A percentile compares a stretch with the other conserved stretches of the same genome.
Conservation (phyloP, 2,329 filamentous ascomycete species). For the Neonectria coccinea region DNA sequence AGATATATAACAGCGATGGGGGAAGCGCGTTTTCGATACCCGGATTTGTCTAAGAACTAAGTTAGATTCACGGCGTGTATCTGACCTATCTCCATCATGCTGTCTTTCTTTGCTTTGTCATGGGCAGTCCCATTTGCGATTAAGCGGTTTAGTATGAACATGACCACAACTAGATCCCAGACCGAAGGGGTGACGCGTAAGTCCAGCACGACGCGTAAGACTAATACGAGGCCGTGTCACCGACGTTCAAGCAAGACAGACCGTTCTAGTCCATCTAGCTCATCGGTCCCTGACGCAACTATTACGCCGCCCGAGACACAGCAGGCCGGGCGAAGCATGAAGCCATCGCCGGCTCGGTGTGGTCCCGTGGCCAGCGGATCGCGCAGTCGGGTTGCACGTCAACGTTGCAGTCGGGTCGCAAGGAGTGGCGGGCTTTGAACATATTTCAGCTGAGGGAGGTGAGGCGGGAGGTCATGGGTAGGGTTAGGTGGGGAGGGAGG, state of each 20-base stretch:
- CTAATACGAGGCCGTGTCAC: background rate
- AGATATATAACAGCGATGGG: conserved; percentile 20
- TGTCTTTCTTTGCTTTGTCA: too few species aligned
- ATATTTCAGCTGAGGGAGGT: conserved; percentile 26
- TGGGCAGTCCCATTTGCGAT: background rate
- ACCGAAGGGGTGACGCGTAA: background rate
- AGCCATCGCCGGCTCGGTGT: background rate
- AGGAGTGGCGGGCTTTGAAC: background rate
- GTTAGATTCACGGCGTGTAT: conserved; percentile 17
- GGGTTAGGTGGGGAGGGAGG: conserved; percentile 6
- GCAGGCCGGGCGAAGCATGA: background rate
- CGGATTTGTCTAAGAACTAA: conserved; percentile 29
- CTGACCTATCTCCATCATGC: conserved; percentile 3
- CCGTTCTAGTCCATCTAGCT: background rate
- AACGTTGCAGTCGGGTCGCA: conserved; percentile 23
- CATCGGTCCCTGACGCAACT: background rate
- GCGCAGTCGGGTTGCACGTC: conserved; percentile 22
- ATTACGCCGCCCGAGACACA: background rate
- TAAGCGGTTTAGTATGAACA: background rate
- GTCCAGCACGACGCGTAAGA: background rate
- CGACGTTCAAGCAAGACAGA: conserved; percentile 1
- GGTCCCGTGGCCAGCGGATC: conserved; percentile 17
- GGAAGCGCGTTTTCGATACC: conserved; percentile 38
- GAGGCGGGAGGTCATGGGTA: conserved; percentile 28
- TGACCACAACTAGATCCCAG: background rate